Evolutionary conservation across 768 basidiomycete genomes (phyloP).

Genomic region (Tephrocybe sp.): DNA sequence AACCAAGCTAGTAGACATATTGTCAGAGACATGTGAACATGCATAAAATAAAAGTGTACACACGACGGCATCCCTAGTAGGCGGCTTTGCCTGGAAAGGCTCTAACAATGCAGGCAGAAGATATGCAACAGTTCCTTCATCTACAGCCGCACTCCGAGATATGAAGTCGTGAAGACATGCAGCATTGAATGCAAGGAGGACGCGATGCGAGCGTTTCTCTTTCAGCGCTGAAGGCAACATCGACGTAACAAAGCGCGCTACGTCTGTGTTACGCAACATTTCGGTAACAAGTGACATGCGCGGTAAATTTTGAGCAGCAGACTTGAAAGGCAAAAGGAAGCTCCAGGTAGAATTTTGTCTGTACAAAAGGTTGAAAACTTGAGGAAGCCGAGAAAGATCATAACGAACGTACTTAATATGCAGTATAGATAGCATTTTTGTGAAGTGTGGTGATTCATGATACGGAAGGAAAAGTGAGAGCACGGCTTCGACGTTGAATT

Average conservation of each 20-base stretch:
- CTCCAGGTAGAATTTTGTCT: slow-evolving; percentile 64
- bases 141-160: slow-evolving; percentile 48
- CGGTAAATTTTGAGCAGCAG: slow-evolving; percentile 72
- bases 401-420: slow-evolving; percentile 56
- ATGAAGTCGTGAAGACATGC: slow-evolving; percentile 80
- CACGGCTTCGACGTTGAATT: slow-evolving; percentile 83
- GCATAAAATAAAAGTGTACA: slow-evolving; percentile 19
- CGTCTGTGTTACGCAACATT: slow-evolving; percentile 68
- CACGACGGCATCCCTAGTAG: slow-evolving; percentile 55
- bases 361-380: slow-evolving; percentile 1
- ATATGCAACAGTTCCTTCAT: slow-evolving; percentile 66
- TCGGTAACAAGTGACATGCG: slow-evolving; percentile 70
- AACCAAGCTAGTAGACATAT: slow-evolving; percentile 52
- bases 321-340: slow-evolving; percentile 74
- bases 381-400: background rate
- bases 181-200: slow-evolving; percentile 80
- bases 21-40: background rate
- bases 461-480: slow-evolving; percentile 89
- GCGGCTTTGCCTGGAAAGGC: slow-evolving; percentile 43
- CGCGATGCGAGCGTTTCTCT: slow-evolving; percentile 53
- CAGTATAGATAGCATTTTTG: slow-evolving; percentile 88
- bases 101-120: slow-evolving; percentile 62
- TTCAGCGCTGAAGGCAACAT: slow-evolving; percentile 62
- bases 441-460: slow-evolving; percentile 92
- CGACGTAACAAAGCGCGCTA: slow-evolving; percentile 68